A percentile compares a stretch with the other conserved stretches of the same genome.
Evolutionary conservation across 2,329 filamentous ascomycete species (phyloP).

Genomic region (Fusarium humuli): DNA sequence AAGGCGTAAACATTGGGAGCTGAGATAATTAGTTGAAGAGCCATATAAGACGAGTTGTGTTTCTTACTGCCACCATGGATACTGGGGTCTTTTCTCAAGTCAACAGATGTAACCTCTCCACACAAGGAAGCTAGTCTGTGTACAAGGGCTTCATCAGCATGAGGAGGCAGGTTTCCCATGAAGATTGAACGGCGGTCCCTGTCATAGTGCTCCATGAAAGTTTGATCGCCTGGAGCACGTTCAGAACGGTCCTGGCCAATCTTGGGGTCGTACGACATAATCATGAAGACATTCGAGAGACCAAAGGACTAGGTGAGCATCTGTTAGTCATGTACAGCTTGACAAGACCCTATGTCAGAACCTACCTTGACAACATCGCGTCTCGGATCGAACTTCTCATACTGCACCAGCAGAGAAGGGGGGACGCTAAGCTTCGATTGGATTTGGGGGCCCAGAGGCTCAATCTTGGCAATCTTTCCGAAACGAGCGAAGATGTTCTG

Average conservation of each 20-base stretch:
- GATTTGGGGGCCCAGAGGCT: constrained; percentile 51
- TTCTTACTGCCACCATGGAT: constrained; percentile 27
- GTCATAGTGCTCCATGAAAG: constrained; percentile 52
- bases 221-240: constrained; percentile 7
- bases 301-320: not conserved
- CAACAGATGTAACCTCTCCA: constrained; percentile 51
- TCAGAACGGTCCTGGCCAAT: constrained; percentile 15
- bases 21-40: constrained; percentile 29
- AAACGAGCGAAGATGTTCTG: constrained; percentile 55
- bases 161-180: constrained; percentile 58
- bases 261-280: constrained; percentile 28
- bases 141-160: constrained; percentile 53
- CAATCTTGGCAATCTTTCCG: constrained; percentile 58
- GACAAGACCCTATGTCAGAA: not conserved
- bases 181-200: constrained; percentile 61
- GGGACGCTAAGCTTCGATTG: constrained; percentile 52
- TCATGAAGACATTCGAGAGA: not conserved
- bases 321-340: not conserved
- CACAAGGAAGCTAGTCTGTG: constrained; percentile 52
- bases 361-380: constrained; percentile 63
- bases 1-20: constrained; percentile 50
- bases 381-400: constrained; percentile 62
- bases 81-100: constrained; percentile 12
- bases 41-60: not conserved
- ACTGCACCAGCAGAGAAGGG: constrained; percentile 60